These are phyloP conservation scores for Aphanomyces cochlioides DNA, from an alignment of 352 stramenopile species.

Conservation along the genomic window DNA sequence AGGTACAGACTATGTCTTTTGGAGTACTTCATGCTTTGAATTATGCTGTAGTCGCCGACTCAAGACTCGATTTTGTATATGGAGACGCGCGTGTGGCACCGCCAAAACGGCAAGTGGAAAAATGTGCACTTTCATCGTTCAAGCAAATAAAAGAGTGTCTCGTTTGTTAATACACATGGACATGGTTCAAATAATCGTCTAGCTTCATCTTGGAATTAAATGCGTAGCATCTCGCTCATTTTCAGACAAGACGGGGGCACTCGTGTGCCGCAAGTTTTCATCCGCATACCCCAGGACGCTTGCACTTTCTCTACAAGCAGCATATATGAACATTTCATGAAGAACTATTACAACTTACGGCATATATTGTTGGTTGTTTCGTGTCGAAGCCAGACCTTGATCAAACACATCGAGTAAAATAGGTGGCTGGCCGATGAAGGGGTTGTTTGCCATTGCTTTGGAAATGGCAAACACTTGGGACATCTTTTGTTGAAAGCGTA, in stretches of 20 bases:
- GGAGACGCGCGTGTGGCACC: constrained; percentile 28
- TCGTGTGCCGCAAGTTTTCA: constrained; percentile 27
- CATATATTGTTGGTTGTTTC: constrained; percentile 23
- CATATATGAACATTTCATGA: not conserved
- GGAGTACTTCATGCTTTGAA: not conserved
- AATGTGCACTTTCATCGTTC: constrained; percentile 30
- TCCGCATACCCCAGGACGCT: not conserved
- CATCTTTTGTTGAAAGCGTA: constrained; percentile 90
- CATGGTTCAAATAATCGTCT: constrained; percentile 9
- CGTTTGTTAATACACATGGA: not conserved
- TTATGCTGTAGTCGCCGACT: constrained; percentile 17
- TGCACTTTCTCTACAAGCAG: constrained; percentile 14
- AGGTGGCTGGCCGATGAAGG: constrained; percentile 23
- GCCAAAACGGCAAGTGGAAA: constrained; percentile 22
- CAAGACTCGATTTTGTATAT: constrained; percentile 26
- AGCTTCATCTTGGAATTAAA: constrained; percentile 22
- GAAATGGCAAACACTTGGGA: constrained; percentile 78
- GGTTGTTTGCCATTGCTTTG: constrained; percentile 23
- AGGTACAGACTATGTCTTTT: not conserved
- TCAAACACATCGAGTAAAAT: constrained; percentile 30
- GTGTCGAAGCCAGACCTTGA: constrained; percentile 26
- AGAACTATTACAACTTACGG: not conserved
- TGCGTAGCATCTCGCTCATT: constrained; percentile 27
- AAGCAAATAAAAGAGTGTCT: constrained; percentile 14
- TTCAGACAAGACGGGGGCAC: constrained; percentile 19